Evolutionary conservation across 2,329 filamentous ascomycete genomes (phyloP).

Genomic region (Beauveria australis): DNA sequence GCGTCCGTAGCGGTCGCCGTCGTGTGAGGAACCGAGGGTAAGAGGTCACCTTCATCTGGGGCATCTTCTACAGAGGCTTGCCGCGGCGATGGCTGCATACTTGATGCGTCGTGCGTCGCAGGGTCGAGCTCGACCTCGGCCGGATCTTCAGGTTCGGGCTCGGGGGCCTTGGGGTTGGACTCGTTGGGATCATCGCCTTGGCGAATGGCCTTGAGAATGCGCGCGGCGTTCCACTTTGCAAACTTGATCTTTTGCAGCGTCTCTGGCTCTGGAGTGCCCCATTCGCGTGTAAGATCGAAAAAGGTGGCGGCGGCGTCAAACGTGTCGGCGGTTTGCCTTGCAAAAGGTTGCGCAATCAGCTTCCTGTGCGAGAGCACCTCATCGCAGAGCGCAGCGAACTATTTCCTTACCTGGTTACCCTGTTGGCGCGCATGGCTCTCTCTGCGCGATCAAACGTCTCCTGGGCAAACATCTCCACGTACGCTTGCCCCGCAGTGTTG

Average conservation of each 20-base stretch:
- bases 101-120: slow-evolving; percentile 44
- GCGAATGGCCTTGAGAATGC: slow-evolving; percentile 85
- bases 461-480: slow-evolving; percentile 87
- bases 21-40: slow-evolving; percentile 9
- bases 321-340: slow-evolving; percentile 82
- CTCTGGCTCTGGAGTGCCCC: slow-evolving; percentile 68
- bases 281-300: slow-evolving; percentile 79
- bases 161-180: slow-evolving; percentile 66
- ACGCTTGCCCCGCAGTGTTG: slow-evolving; percentile 78
- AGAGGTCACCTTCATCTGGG: slow-evolving; percentile 34
- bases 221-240: slow-evolving; percentile 88
- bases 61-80: slow-evolving; percentile 46
- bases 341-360: not conserved
- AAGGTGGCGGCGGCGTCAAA: slow-evolving; percentile 91
- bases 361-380: not conserved
- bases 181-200: slow-evolving; percentile 88
- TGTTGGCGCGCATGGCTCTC: slow-evolving; percentile 71
- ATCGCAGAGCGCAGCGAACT: not conserved
- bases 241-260: slow-evolving; percentile 84
- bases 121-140: slow-evolving; percentile 44
- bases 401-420: slow-evolving; percentile 60
- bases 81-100: slow-evolving; percentile 30
- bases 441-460: slow-evolving; percentile 83
- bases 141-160: slow-evolving; percentile 20
- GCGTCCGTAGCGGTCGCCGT: slow-evolving; percentile 18